Conservation (phyloP, 495 filamentous ascomycete species). For the Venustampulla echinocandica region DNA sequence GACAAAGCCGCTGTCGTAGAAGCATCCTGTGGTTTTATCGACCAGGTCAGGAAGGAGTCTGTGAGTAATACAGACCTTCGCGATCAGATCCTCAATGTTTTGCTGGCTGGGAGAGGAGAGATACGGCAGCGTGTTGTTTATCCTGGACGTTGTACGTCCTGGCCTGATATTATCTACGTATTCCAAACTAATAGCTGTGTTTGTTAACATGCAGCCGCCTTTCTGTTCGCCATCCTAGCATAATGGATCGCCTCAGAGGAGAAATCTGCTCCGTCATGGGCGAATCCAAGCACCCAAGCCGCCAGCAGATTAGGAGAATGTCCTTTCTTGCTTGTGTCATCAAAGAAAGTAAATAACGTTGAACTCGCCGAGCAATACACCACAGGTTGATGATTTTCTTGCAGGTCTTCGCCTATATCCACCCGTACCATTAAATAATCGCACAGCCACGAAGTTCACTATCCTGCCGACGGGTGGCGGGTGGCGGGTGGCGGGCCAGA, state of each 20-base stretch:
- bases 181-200: slow-evolving; percentile 5
- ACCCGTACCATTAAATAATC: slow-evolving; percentile 29
- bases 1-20: slow-evolving; percentile 2
- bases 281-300: slow-evolving; percentile 17
- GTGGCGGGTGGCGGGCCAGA: too few species aligned
- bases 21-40: slow-evolving; percentile 36
- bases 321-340: slow-evolving; percentile 32
- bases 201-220: slow-evolving; percentile 18
- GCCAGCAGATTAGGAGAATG: slow-evolving; percentile 32
- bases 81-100: slow-evolving; percentile 37
- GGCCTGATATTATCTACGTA: background rate
- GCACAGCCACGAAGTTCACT: slow-evolving; percentile 36
- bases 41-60: slow-evolving; percentile 33
- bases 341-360: slow-evolving; percentile 26
- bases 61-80: slow-evolving; percentile 26
- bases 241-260: slow-evolving; percentile 19
- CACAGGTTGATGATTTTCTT: too few species aligned
- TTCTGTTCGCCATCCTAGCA: slow-evolving; percentile 23
- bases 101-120: slow-evolving; percentile 43
- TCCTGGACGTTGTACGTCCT: background rate
- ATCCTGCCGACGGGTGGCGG: slow-evolving; percentile 43
- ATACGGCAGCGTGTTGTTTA: slow-evolving; percentile 48
- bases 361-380: too few species aligned
- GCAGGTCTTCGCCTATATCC: slow-evolving; percentile 32
- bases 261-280: slow-evolving; percentile 20